Percentiles rank a stretch among this genome's conserved stretches.
These are phyloP conservation scores for Flaveria floridana DNA, from an alignment of 140 eudicot genomes.

Conservation along the genomic window DNA sequence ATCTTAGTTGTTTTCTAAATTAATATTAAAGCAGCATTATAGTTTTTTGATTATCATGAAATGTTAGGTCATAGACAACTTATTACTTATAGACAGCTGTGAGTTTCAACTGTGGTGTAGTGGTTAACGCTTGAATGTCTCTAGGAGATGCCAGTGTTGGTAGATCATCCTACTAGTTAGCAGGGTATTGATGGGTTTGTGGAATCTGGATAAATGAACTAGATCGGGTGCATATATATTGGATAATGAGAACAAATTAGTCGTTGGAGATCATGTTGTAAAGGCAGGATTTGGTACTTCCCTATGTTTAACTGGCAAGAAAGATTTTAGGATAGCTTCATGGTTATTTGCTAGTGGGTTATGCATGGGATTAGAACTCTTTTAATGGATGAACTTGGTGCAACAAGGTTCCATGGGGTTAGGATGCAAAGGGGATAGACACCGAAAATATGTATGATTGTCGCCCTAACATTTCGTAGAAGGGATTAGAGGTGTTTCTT, in stretches of 20 bases:
- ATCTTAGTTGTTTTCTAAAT: slow-evolving; percentile 4
- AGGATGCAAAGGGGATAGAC: background rate
- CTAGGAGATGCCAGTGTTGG: background rate
- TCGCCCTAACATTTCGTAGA: background rate
- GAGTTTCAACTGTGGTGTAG: background rate
- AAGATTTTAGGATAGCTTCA: background rate
- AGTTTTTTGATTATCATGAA: too few species aligned
- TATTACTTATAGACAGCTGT: too few species aligned
- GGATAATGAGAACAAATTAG: background rate
- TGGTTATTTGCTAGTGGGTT: background rate
- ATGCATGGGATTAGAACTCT: background rate
- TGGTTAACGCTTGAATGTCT: background rate
- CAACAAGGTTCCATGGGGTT: background rate
- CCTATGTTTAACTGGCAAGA: background rate
- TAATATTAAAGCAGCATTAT: too few species aligned
- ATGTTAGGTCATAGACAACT: background rate
- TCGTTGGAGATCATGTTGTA: background rate
- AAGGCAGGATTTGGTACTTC: background rate
- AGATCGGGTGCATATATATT: background rate
- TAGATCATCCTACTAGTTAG: background rate
- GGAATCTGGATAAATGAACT: background rate
- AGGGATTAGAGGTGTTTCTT: background rate
- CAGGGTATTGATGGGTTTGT: background rate
- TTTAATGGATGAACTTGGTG: background rate
- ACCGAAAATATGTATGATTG: background rate